Percentiles rank a stretch among this genome's conserved stretches.
These are phyloP conservation scores for Sclerospora graminicola DNA, from an alignment of 352 stramenopile species.

Conservation along the genomic window DNA sequence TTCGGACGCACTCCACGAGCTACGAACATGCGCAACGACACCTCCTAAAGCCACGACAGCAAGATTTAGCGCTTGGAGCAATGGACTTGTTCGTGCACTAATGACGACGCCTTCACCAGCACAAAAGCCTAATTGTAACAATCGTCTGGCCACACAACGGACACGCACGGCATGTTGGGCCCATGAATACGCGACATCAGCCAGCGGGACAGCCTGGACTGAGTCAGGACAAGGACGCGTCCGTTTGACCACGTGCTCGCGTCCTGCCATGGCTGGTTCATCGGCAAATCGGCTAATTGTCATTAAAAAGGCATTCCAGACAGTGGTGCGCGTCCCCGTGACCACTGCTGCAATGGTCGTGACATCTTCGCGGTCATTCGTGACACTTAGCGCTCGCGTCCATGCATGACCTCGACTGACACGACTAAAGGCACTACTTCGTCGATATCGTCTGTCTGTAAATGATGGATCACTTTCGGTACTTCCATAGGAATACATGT, in stretches of 20 bases:
- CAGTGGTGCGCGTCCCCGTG: conserved; percentile 7
- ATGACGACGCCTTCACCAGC: conserved; percentile 51
- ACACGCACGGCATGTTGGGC: conserved; percentile 20
- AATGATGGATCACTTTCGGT: conserved; percentile 6
- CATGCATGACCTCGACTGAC: conserved; percentile 8
- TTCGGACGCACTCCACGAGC: conserved; percentile 39
- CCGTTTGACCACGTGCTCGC: conserved; percentile 5
- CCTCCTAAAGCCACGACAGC: conserved; percentile 44
- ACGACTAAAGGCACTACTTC: conserved; percentile 7
- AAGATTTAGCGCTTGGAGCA: conserved; percentile 51
- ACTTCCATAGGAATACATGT: conserved; percentile 32
- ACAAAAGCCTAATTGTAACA: conserved; percentile 45
- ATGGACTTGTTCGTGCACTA: conserved; percentile 27
- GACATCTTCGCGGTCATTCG: conserved; percentile 9
- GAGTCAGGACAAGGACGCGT: conserved; percentile 1
- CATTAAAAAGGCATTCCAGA: conserved; percentile 22
- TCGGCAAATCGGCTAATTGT: conserved; percentile 15
- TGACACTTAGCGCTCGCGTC: conserved; percentile 19
- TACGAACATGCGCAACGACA: conserved; percentile 44
- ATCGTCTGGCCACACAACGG: conserved; percentile 27
- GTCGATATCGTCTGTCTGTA: conserved; percentile 1
- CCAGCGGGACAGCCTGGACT: neutral
- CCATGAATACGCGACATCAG: conserved; percentile 18
- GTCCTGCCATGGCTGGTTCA: conserved; percentile 14
- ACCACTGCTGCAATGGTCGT: conserved; percentile 13